Evolutionary conservation across 441 rosid genomes (phyloP).

Genomic region (Bruguiera hainesii): DNA sequence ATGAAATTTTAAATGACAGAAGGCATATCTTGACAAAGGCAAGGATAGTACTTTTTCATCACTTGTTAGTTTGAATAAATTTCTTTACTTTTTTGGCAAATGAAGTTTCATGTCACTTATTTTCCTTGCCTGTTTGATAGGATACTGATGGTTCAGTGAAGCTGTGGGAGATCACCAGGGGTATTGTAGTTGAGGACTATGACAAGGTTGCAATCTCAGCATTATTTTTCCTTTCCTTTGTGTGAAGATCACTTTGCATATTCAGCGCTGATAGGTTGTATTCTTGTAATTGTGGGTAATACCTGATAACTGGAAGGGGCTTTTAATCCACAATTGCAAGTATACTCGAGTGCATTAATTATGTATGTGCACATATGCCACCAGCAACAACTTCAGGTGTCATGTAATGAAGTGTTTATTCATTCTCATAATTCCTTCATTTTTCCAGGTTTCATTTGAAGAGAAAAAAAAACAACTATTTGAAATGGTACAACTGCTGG

Average conservation of each 20-base stretch:
- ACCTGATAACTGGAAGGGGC: too few relatives aligned
- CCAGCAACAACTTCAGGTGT: background rate
- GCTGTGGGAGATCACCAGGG: slow-evolving; percentile 94
- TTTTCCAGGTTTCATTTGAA: slow-evolving; percentile 76
- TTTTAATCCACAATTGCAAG: too few relatives aligned
- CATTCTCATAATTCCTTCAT: slow-evolving; percentile 17
- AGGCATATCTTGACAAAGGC: slow-evolving; percentile 99
- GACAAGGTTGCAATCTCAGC: slow-evolving; percentile 59
- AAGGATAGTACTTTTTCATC: slow-evolving; percentile 12
- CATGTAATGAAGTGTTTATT: background rate
- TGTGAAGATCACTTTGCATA: background rate
- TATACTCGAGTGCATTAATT: background rate
- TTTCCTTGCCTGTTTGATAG: slow-evolving; percentile 36
- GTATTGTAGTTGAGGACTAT: slow-evolving; percentile 80
- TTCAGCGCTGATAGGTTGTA: background rate
- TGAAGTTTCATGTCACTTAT: slow-evolving; percentile 19
- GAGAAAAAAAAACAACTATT: slow-evolving; percentile 86
- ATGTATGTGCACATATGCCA: background rate
- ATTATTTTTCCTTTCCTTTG: slow-evolving; percentile 8
- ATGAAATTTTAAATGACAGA: slow-evolving; percentile 90
- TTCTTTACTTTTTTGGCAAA: background rate
- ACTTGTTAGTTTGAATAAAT: background rate
- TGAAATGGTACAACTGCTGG: slow-evolving; percentile 69
- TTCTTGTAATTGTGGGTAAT: background rate
- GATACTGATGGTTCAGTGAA: slow-evolving; percentile 90